These are phyloP conservation scores for Aspergillus hortae DNA, from an alignment of 2,329 filamentous ascomycete species.

Conservation along the genomic window DNA sequence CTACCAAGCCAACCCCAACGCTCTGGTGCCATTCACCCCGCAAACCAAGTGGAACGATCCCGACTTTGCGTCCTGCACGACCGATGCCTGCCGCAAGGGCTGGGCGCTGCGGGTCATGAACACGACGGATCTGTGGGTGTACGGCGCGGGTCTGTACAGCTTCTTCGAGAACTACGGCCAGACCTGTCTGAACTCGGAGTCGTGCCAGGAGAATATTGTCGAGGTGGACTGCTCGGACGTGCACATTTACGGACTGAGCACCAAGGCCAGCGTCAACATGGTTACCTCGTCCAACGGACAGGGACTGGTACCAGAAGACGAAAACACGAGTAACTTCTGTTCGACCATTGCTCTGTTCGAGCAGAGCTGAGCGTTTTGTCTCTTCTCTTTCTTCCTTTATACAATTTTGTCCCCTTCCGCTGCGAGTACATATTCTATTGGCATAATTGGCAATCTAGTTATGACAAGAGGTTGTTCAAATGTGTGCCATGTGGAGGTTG, in stretches of 20 bases:
- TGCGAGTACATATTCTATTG: not conserved
- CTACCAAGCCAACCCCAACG: constrained; percentile 78
- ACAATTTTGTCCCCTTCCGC: not conserved
- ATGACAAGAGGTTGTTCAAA: not conserved
- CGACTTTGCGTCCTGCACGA: constrained; percentile 61
- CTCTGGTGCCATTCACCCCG: constrained; percentile 49
- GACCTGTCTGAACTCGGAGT: constrained; percentile 62
- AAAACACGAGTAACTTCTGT: constrained; percentile 43
- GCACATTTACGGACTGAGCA: constrained; percentile 66
- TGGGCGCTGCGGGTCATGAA: constrained; percentile 71
- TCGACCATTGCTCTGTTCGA: constrained; percentile 45
- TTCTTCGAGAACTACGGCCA: constrained; percentile 83
- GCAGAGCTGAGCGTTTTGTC: constrained; percentile 17
- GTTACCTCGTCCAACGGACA: constrained; percentile 47
- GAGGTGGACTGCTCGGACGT: constrained; percentile 64
- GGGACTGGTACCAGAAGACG: constrained; percentile 34
- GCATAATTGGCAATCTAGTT: not conserved
- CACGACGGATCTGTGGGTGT: constrained; percentile 65
- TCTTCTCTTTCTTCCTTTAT: not conserved
- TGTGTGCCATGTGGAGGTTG: no score
- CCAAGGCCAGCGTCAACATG: constrained; percentile 73
- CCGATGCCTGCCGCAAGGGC: constrained; percentile 62
- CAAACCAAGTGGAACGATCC: constrained; percentile 50
- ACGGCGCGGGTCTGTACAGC: constrained; percentile 72
- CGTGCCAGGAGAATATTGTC: constrained; percentile 76